These are phyloP conservation scores for Monascus purpureus DNA, from an alignment of 495 filamentous ascomycete genomes.

Conservation along the genomic window DNA sequence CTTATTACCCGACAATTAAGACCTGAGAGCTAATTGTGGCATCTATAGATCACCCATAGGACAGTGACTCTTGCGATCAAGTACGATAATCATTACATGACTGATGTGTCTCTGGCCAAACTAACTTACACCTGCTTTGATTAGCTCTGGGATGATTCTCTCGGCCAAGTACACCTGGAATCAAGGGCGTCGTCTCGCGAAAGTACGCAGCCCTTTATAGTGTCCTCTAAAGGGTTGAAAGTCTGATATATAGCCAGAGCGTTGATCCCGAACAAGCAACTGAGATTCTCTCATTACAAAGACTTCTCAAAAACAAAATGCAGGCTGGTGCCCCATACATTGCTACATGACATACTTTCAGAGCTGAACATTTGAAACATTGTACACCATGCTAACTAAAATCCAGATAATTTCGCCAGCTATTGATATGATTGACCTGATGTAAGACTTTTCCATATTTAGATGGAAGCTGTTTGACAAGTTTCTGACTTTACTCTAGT, in stretches of 20 bases:
- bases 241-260: constrained; percentile 26
- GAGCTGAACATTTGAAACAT: neutral
- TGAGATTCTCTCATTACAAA: constrained; percentile 58
- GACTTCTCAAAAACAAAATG: constrained; percentile 70
- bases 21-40: neutral
- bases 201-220: constrained; percentile 31
- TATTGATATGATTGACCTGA: constrained; percentile 88
- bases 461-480: neutral
- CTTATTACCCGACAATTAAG: neutral
- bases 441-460: constrained; percentile 35
- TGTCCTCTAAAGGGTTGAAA: neutral
- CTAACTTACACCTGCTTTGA: constrained; percentile 7
- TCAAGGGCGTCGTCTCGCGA: constrained; percentile 68
- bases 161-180: constrained; percentile 75
- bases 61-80: constrained; percentile 84
- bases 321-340: constrained; percentile 34
- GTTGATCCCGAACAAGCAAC: constrained; percentile 55
- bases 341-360: neutral
- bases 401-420: constrained; percentile 73
- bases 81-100: constrained; percentile 25
- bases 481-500: constrained; percentile 22
- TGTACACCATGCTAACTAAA: neutral
- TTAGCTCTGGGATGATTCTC: constrained; percentile 72
- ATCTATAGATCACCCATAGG: constrained; percentile 53
- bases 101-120: too few relatives aligned